phyloP scores from a whole-genome alignment of 2,329 filamentous ascomycete species.

The Trichocomaceae sp. region DNA sequence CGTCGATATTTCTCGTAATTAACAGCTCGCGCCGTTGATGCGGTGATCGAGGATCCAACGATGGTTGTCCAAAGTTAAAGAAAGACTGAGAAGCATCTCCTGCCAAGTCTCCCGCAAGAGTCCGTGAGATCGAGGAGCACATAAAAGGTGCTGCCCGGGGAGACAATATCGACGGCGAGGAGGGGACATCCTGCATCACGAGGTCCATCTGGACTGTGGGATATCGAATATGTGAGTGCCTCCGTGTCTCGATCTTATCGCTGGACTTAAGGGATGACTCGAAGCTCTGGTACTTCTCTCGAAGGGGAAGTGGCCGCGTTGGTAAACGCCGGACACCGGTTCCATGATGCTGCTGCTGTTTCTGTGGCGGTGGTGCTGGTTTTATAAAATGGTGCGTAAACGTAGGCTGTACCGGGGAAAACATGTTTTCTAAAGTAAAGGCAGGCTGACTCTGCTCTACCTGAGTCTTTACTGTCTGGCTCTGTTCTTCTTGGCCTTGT shows the following conservation, averaged over 20 bases:
- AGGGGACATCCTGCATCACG: constrained; percentile 33
- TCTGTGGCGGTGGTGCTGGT: constrained; percentile 17
- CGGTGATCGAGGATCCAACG: constrained; percentile 36
- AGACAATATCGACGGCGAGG: constrained; percentile 37
- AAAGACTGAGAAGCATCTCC: constrained; percentile 14
- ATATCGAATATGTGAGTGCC: constrained; percentile 12
- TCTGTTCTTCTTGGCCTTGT: not conserved
- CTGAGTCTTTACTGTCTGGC: not conserved
- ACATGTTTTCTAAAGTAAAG: not conserved
- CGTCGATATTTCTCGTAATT: constrained; percentile 42
- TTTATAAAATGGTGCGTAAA: constrained; percentile 16
- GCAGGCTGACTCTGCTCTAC: not conserved
- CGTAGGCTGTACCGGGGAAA: constrained; percentile 4
- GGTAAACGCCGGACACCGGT: constrained; percentile 27
- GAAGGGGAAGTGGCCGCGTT: constrained; percentile 33
- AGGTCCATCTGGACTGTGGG: constrained; percentile 30
- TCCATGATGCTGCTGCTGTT: constrained; percentile 1
- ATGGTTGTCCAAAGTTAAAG: constrained; percentile 18
- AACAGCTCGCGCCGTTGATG: constrained; percentile 32
- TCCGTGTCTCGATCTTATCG: constrained; percentile 6
- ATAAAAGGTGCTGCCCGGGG: constrained; percentile 41
- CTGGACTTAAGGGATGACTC: constrained; percentile 10
- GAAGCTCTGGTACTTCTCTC: constrained; percentile 28
- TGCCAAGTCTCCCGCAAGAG: constrained; percentile 29
- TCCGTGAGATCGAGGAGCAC: constrained; percentile 32